phyloP scores from a whole-genome alignment of 2,329 filamentous ascomycete genomes.

The Fusarium foetens region DNA sequence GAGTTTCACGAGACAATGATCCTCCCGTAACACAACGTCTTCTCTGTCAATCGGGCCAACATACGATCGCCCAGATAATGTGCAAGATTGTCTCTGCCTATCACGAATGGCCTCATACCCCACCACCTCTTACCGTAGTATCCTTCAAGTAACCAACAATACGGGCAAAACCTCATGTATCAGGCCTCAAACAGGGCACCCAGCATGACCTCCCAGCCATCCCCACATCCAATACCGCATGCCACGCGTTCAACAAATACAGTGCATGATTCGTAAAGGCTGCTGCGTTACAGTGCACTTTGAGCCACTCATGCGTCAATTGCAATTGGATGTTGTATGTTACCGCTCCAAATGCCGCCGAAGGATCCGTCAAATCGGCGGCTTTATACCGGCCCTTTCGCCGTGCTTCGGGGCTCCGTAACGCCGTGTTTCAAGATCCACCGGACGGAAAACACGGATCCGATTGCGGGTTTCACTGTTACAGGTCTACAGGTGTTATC shows the following conservation, averaged over 20 bases:
- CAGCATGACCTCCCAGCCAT: not conserved
- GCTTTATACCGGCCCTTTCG: not conserved
- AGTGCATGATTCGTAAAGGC: conserved; percentile 25
- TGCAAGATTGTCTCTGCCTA: not conserved
- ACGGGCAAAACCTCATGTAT: conserved; percentile 1
- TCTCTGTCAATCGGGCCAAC: not conserved
- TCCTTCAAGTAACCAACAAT: conserved; percentile 23
- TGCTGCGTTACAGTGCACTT: not conserved
- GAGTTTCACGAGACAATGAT: not conserved
- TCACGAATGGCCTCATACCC: conserved; percentile 12
- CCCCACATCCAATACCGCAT: conserved; percentile 27
- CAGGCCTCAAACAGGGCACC: conserved; percentile 14
- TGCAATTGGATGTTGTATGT: not conserved
- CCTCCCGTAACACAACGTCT: not conserved
- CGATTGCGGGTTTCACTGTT: conserved; percentile 6
- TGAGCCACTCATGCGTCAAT: not conserved
- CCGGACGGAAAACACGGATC: conserved; percentile 10
- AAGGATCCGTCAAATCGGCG: conserved; percentile 20
- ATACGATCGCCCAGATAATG: conserved; percentile 3
- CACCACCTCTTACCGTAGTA: conserved; percentile 9
- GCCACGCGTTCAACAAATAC: conserved; percentile 37
- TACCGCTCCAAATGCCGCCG: not conserved
- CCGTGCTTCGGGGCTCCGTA: conserved; percentile 16
- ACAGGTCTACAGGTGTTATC: not conserved
- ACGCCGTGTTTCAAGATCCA: conserved; percentile 33